These are phyloP conservation scores for Metschnikowia drakensbergensis DNA, from an alignment of 805 yeast species.

Conservation along the genomic window DNA sequence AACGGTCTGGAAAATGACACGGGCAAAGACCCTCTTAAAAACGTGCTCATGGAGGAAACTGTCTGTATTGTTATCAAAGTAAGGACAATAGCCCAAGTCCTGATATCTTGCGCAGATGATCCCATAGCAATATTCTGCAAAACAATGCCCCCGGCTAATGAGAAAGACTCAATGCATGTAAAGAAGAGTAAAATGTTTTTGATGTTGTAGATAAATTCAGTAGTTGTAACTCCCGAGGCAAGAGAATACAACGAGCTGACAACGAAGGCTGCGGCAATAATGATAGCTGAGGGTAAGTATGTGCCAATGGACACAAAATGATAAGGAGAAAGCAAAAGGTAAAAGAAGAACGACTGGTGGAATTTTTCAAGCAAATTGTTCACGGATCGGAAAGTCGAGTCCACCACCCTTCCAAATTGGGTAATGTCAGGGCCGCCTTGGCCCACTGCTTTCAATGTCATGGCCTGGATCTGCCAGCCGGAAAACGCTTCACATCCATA, in stretches of 20 bases:
- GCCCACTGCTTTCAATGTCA: conserved; percentile 72
- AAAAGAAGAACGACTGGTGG: conserved; percentile 95
- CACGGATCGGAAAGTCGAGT: conserved; percentile 80
- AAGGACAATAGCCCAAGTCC: not conserved
- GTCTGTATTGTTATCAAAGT: conserved; percentile 5
- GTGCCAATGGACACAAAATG: conserved; percentile 90
- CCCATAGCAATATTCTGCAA: conserved; percentile 25
- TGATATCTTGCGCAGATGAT: not conserved
- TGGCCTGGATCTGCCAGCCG: conserved; percentile 93
- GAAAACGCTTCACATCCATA: conserved; percentile 88
- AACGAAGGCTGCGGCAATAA: conserved; percentile 65
- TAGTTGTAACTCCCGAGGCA: conserved; percentile 38
- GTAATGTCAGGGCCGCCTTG: conserved; percentile 66
- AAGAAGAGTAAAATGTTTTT: conserved; percentile 26
- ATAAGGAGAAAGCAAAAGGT: conserved; percentile 72
- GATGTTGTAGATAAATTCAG: conserved; percentile 20
- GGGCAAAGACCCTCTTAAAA: not conserved
- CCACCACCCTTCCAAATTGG: conserved; percentile 85
- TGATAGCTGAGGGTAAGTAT: conserved; percentile 80
- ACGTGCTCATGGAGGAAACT: conserved; percentile 1
- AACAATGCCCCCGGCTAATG: conserved; percentile 22
- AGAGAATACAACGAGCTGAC: conserved; percentile 60
- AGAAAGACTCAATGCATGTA: conserved; percentile 25
- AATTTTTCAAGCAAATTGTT: conserved; percentile 92
- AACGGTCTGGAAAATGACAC: conserved; percentile 18